Conservation (phyloP, 78 protist genomes). For the Dictyostelium purpureum region DNA sequence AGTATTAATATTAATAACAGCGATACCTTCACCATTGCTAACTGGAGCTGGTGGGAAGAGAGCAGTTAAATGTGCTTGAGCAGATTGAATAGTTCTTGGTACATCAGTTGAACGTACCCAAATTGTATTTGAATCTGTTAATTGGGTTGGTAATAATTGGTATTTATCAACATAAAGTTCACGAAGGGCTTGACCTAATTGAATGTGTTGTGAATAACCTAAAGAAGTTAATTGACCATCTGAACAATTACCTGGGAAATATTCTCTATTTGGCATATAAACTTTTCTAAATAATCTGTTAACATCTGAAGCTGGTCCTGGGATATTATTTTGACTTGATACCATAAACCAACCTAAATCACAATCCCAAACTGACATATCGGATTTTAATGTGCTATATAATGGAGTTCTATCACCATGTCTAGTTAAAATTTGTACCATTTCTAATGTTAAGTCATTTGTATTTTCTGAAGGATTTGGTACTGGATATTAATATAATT, state of each 20-base stretch:
- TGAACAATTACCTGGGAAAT: constrained; percentile 73
- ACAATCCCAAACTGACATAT: constrained; percentile 66
- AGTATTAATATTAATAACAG: constrained; percentile 18
- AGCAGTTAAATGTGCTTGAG: constrained; percentile 42
- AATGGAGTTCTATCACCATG: constrained; percentile 83
- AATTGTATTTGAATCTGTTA: neutral
- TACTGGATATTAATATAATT: neutral
- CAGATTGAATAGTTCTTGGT: constrained; percentile 72
- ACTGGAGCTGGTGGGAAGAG: constrained; percentile 25
- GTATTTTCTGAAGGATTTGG: neutral
- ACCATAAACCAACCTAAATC: constrained; percentile 17
- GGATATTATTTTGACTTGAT: constrained; percentile 9
- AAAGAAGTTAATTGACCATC: constrained; percentile 61
- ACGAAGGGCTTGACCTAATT: constrained; percentile 22
- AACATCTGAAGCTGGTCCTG: neutral
- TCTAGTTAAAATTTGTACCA: constrained; percentile 59
- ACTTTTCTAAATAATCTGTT: constrained; percentile 41
- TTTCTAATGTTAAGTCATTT: constrained; percentile 29
- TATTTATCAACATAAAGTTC: constrained; percentile 55
- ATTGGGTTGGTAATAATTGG: constrained; percentile 6
- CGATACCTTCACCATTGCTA: neutral
- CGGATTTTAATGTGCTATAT: neutral
- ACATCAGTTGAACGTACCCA: constrained; percentile 76
- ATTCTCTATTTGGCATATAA: constrained; percentile 40
- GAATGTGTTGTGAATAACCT: constrained; percentile 47